phyloP scores from a whole-genome alignment of 345 rosid genomes.

The Brassica incana region DNA sequence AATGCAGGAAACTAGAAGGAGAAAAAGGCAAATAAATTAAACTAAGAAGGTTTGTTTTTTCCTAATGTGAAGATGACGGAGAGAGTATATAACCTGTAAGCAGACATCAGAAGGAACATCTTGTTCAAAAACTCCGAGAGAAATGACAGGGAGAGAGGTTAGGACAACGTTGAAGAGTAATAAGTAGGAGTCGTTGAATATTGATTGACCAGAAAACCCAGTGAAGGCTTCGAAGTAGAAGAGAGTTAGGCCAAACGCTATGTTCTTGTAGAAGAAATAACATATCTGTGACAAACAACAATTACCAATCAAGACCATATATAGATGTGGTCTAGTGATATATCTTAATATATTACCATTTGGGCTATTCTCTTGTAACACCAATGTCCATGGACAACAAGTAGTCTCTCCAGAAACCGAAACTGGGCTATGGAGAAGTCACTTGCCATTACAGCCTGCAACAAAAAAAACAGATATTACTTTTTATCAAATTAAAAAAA shows the following conservation, averaged over 20 bases:
- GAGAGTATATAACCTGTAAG: constrained; percentile 55
- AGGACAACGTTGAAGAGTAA: constrained; percentile 62
- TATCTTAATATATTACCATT: constrained; percentile 52
- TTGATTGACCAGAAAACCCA: constrained; percentile 59
- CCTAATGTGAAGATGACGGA: constrained; percentile 3
- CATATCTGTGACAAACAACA: constrained; percentile 51
- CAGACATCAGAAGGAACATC: constrained; percentile 76
- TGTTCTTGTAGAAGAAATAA: constrained; percentile 78
- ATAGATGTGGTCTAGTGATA: background rate
- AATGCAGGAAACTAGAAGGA: constrained; percentile 65
- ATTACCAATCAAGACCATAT: constrained; percentile 20
- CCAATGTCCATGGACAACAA: constrained; percentile 85
- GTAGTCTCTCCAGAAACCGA: constrained; percentile 65
- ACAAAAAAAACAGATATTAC: constrained; percentile 2
- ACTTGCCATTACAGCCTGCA: constrained; percentile 87
- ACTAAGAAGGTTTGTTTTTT: background rate
- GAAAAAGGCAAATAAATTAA: background rate
- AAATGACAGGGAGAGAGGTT: constrained; percentile 77
- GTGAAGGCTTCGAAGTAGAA: constrained; percentile 72
- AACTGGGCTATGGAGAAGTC: constrained; percentile 83
- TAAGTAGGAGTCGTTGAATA: constrained; percentile 74
- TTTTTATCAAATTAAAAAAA: background rate
- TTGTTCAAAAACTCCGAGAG: constrained; percentile 73
- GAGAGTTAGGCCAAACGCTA: constrained; percentile 71
- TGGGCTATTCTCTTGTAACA: constrained; percentile 76